A percentile compares a stretch with the other conserved stretches of the same genome.
phyloP scores from a whole-genome alignment of 108 stramenopile genomes.

The Ochromonas danica region DNA sequence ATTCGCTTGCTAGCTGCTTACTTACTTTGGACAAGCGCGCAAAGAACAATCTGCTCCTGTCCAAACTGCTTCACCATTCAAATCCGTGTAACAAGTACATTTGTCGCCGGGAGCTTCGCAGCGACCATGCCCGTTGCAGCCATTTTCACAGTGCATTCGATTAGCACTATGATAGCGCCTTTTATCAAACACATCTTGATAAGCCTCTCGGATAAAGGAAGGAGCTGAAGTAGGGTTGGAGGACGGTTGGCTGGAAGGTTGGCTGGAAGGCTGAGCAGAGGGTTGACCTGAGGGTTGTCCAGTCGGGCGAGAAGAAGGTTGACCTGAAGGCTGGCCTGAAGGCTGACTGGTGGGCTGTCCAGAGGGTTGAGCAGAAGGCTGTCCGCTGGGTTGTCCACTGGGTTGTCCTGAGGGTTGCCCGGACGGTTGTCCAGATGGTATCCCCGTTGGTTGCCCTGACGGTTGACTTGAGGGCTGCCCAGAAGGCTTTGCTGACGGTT shows the following conservation, averaged over 20 bases:
- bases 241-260: background rate
- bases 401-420: background rate
- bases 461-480: background rate
- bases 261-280: background rate
- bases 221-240: constrained; percentile 8
- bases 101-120: constrained; percentile 61
- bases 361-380: background rate
- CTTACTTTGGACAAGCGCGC: constrained; percentile 59
- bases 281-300: background rate
- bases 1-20: too few relatives aligned
- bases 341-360: background rate
- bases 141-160: constrained; percentile 42
- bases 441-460: background rate
- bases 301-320: background rate
- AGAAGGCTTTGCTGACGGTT: background rate
- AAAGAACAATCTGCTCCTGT: constrained; percentile 76
- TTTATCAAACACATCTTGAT: constrained; percentile 19
- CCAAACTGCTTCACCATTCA: constrained; percentile 59
- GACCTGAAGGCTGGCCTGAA: background rate
- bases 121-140: constrained; percentile 60
- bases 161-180: background rate
- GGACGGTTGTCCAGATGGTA: background rate
- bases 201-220: constrained; percentile 5
- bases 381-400: background rate
- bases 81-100: constrained; percentile 69